phyloP scores from a whole-genome alignment of 116 monocot genomes.

The Zostera marina region DNA sequence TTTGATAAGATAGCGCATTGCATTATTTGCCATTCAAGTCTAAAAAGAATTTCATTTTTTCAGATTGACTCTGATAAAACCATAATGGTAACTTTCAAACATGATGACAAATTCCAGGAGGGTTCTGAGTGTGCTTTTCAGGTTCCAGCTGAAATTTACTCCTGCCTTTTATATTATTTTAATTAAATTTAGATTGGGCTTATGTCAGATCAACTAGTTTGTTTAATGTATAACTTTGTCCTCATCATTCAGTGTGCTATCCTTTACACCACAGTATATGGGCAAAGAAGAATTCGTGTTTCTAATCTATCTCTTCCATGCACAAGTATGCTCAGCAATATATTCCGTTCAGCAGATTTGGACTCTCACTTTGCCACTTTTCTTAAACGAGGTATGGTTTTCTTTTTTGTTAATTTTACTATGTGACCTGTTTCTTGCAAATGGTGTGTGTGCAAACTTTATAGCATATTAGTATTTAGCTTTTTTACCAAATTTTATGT shows the following conservation, averaged over 20 bases:
- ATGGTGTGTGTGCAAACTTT: not conserved
- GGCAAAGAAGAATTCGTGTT: slow-evolving; percentile 97
- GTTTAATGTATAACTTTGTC: slow-evolving; percentile 1
- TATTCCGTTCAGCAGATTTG: slow-evolving; percentile 89
- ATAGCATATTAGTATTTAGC: too few species aligned
- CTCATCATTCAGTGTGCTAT: slow-evolving; percentile 67
- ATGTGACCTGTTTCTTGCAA: not conserved
- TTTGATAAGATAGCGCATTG: not conserved
- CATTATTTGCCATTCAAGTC: not conserved
- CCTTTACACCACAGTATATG: slow-evolving; percentile 89
- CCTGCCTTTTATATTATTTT: not conserved
- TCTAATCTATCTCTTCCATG: slow-evolving; percentile 92
- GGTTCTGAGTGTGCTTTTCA: slow-evolving; percentile 85
- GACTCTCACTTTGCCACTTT: slow-evolving; percentile 80
- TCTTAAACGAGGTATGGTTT: slow-evolving; percentile 53
- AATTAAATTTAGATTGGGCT: not conserved
- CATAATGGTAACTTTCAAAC: slow-evolving; percentile 97
- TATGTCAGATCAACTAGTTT: not conserved
- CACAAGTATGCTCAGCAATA: slow-evolving; percentile 68
- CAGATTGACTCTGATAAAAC: slow-evolving; percentile 99
- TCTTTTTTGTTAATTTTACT: not conserved
- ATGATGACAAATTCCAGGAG: slow-evolving; percentile 99
- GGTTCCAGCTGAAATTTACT: slow-evolving; percentile 17
- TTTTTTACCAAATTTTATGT: too few species aligned
- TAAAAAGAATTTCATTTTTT: slow-evolving; percentile 1